A percentile compares a stretch with the other conserved stretches of the same genome.
phyloP scores from a whole-genome alignment of 1,139 yeast genomes.

The Debaryomyces robertsiae region DNA sequence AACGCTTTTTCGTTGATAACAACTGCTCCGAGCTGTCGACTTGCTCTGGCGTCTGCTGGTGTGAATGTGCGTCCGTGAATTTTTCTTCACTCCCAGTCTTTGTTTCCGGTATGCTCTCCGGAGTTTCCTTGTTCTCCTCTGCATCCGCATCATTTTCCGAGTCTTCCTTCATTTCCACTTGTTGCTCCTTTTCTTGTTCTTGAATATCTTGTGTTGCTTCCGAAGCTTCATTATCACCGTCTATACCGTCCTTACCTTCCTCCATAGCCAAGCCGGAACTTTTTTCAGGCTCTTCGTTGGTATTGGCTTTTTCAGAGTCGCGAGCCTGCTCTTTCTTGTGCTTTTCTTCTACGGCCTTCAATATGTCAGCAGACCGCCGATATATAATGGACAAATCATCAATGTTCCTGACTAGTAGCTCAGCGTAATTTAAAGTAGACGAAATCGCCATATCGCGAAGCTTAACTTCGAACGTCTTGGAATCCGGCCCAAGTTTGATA shows the following conservation, averaged over 20 bases:
- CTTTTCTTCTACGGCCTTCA: background rate
- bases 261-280: constrained; percentile 7
- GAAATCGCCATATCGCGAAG: constrained; percentile 30
- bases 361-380: background rate
- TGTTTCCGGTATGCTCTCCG: constrained; percentile 7
- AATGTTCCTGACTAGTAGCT: constrained; percentile 28
- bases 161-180: constrained; percentile 8
- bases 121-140: constrained; percentile 12
- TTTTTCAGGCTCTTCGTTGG: constrained; percentile 10
- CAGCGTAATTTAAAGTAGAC: constrained; percentile 29
- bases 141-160: constrained; percentile 13
- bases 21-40: background rate
- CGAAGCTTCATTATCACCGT: background rate
- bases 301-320: background rate
- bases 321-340: constrained; percentile 7
- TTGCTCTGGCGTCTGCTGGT: constrained; percentile 11
- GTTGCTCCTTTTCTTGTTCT: constrained; percentile 11
- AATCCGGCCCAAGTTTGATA: constrained; percentile 21
- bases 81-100: constrained; percentile 5
- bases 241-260: constrained; percentile 13
- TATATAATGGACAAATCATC: constrained; percentile 21
- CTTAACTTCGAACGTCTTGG: constrained; percentile 19
- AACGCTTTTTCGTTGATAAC: constrained; percentile 18
- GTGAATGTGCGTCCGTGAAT: constrained; percentile 12
- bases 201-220: constrained; percentile 14